Evolutionary conservation across 2,329 filamentous ascomycete genomes (phyloP), one percentile per base, ranked within the genome.

Genomic region (Xylariales sp.): DNA sequence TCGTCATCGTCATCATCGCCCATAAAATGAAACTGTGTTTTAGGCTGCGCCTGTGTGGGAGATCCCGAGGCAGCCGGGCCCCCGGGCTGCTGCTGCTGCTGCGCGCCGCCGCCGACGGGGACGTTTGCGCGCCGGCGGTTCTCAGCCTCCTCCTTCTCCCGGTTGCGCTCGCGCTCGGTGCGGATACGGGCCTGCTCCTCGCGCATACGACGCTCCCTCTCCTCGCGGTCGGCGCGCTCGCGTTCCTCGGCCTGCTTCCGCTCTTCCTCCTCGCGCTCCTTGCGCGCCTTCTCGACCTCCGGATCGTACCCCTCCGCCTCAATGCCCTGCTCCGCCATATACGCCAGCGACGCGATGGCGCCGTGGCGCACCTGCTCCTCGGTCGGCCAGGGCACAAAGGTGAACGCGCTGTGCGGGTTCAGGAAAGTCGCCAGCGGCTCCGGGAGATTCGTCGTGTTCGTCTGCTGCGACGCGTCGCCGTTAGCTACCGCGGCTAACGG

Each of bases 371-470:
- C 92, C 67, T 89, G 86, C 39, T 90, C 87, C 69, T 93, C 89
- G 34, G 83, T 83, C 0, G 93, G 93, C 93, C 93, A 97, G 0
- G 93, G 93, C 54, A 89, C 85, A 81, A 94, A 97, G n/a, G 83
- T 76, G 45, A 85, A 82, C 9, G 86, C 84, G 8, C 84, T 84
- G 18, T 85, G 78, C 0, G 88, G 86, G 74, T 91, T 89, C 53
- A 88, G 77, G 71, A 83, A 84, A 61, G 81, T 81, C 59, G 79
- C 81, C 67, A 87, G 80, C 60, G 81, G 78, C 39, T 83, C 81
- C 0, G 87, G 87, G 1, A 89, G 81, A 4, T 77, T 80, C 1
- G 56, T 48, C 3, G 39, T 58, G 3, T 30, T 52, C 10, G 57
- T 39, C 39, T 36, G 75, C 78, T 76, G 80, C 14, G 78, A 69